phyloP scores from a whole-genome alignment of 2,329 filamentous ascomycete species.

The Alternaria sp. region DNA sequence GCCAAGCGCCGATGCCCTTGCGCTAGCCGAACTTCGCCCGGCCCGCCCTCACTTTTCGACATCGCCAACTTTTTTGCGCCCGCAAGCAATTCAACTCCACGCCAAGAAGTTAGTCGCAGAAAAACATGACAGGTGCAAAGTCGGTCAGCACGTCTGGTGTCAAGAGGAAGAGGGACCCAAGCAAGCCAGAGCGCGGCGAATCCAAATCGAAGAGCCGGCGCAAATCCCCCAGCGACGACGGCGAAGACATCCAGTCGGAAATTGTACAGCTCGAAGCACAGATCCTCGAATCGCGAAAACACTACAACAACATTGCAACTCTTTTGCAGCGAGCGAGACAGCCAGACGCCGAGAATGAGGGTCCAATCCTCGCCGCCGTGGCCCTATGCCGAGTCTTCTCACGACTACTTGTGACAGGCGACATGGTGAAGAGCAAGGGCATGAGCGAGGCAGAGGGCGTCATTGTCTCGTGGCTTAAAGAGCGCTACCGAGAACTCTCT shows the following conservation, averaged over 20 bases:
- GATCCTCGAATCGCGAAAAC: conserved; percentile 82
- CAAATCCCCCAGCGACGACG: conserved; percentile 40
- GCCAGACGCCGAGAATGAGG: conserved; percentile 59
- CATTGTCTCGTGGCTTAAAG: conserved; percentile 79
- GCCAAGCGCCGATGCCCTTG: conserved; percentile 26
- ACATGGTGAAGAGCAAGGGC: conserved; percentile 68
- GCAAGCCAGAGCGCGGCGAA: conserved; percentile 43
- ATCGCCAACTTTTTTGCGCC: conserved; percentile 11
- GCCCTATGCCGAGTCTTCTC: conserved; percentile 87
- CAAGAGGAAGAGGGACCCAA: conserved; percentile 53
- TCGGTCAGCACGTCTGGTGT: conserved; percentile 37
- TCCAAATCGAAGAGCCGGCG: conserved; percentile 47
- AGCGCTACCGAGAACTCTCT: conserved; percentile 75
- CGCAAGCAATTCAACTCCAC: conserved; percentile 1
- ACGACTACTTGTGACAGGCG: conserved; percentile 76
- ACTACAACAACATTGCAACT: conserved; percentile 88
- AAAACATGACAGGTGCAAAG: conserved; percentile 46
- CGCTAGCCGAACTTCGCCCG: conserved; percentile 37
- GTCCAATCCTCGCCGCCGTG: conserved; percentile 72
- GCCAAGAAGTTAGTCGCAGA: not conserved
- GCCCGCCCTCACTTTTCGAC: conserved; percentile 25
- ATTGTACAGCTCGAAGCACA: conserved; percentile 79
- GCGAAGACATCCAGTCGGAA: conserved; percentile 62
- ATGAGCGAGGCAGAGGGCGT: conserved; percentile 75
- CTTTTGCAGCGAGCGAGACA: conserved; percentile 66